Evolutionary conservation across 805 yeast genomes (phyloP), one percentile per base, ranked within the genome.

Genomic region (Kuraishia piskuri): DNA sequence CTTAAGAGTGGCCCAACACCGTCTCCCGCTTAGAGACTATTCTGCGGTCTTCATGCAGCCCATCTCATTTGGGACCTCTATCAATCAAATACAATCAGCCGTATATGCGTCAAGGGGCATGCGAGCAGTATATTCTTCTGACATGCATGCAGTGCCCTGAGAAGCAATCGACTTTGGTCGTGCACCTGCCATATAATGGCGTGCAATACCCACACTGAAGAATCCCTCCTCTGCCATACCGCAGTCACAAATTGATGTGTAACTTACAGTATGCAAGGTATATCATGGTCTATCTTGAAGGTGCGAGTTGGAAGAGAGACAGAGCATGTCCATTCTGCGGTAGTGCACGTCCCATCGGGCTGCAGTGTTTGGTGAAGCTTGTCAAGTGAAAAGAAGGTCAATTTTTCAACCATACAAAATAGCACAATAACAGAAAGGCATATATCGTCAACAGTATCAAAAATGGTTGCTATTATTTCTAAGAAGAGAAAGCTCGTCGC

Each of bases 401-500:
- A 31, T 31, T 31, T 31, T 31, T 31, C 40, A 31, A n/a, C 17
- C 9, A 10, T 31, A 31, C n/a, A 31, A 31, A 31, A 31, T n/a
- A 31, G 14, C 40, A 31, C 3, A 5, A 10, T n/a, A 31, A 31
- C 40, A 31, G 3, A 5, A 10, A 10, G 17, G 17, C 14, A 31
- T 31, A 31, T 31, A 31, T 31, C 40, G 14, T 12, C 17, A 31
- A 31, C 40, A 12, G 14, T n/a, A 45, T 31, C 26, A 55, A 66
- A 57, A 59, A 66, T 68, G 69, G 71, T 61, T 62, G 65, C 67
- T 55, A 73, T 79, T 72, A 87, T 91, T 77, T 92, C 98, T 73
- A 89, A 90, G 83, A 92, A 90, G 83, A 91, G 97, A 89, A 91
- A 91, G 91, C 88, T 91, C 74, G 98, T 94, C 75, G 97, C 97